phyloP scores from a whole-genome alignment of 305 asterid genomes.

The Solanum hybrid region DNA sequence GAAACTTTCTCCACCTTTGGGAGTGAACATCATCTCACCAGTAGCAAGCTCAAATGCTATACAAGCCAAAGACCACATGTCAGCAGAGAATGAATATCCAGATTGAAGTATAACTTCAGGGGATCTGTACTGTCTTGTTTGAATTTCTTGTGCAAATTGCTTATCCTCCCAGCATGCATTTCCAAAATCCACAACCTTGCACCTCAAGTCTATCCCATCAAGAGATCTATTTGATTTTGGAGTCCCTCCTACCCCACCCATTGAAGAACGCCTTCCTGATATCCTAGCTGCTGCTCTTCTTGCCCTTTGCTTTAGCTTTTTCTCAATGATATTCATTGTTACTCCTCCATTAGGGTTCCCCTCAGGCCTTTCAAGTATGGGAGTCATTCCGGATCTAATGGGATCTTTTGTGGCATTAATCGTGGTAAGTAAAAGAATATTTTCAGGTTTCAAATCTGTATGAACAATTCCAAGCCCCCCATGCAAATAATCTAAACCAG shows the following conservation, averaged over 20 bases:
- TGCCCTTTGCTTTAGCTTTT: constrained; percentile 83
- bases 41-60: constrained; percentile 92
- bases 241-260: constrained; percentile 46
- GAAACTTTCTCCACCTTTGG: constrained; percentile 77
- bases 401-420: constrained; percentile 88
- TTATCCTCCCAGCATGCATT: constrained; percentile 87
- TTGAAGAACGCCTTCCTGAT: constrained; percentile 49
- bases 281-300: constrained; percentile 87
- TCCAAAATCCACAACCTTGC: constrained; percentile 93
- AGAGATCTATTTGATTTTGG: constrained; percentile 63
- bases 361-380: constrained; percentile 74
- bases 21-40: constrained; percentile 96
- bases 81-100: constrained; percentile 78
- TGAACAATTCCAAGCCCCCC: constrained; percentile 66
- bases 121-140: constrained; percentile 92
- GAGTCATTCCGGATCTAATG: constrained; percentile 50
- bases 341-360: constrained; percentile 58
- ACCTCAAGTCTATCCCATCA: constrained; percentile 74
- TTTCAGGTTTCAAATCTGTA: constrained; percentile 90
- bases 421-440: constrained; percentile 65
- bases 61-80: constrained; percentile 97
- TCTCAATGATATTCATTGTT: constrained; percentile 52
- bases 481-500: constrained; percentile 83
- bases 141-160: constrained; percentile 77
- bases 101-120: constrained; percentile 82